Base-by-base conservation (phyloP, 805 yeast genomes). In the Helenozyma baotianmanensis region DNA sequence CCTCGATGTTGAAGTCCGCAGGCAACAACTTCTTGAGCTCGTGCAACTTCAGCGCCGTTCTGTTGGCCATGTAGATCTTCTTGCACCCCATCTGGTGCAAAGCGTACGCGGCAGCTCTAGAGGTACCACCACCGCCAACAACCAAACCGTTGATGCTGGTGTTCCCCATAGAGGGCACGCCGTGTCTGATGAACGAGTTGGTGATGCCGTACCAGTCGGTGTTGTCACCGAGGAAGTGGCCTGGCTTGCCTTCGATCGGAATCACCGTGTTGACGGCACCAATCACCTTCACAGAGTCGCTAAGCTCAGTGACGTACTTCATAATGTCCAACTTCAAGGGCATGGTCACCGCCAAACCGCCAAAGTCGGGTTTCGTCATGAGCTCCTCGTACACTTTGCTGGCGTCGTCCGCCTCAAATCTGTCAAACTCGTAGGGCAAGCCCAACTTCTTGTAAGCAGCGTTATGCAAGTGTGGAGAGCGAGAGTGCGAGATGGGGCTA, bases 61-160 rank as follows among this genome's bases (percentile, higher is more conserved):
- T 78, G 65, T 89, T 90, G 38, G 85, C 54, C 67, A 90, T 68
- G 63, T 78, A 87, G 39, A 90, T 84, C 46, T 69, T 77, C 14
- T 62, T 47, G 57, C 94, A 86, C 2, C 96, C 96, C 66, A 90
- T 62, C 40, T 76, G 52, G 52, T 78, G 74, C 44, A 92, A 69
- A 1, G 98, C 97, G 56, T 75, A 88, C 11, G 85, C 77, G 0
- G 97, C 97, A 25, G 98, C 96, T 51, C 96, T 74, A 1, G 96
- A 80, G 16, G 99, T 89, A 27, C 99, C 99, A 25, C 99, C 99
- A 14, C 96, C 96, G 32, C 99, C 99, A 43, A 92, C 68, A 27
- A 92, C 82, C 38, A 89, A 62, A 21, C 96, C 97, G 36, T 72
- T 62, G 9, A 70, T 64, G 3, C 42, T 46, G 11, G 45, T 36